Base-by-base conservation (phyloP, 73 alveolate genomes). In the Paramecium caudatum region DNA sequence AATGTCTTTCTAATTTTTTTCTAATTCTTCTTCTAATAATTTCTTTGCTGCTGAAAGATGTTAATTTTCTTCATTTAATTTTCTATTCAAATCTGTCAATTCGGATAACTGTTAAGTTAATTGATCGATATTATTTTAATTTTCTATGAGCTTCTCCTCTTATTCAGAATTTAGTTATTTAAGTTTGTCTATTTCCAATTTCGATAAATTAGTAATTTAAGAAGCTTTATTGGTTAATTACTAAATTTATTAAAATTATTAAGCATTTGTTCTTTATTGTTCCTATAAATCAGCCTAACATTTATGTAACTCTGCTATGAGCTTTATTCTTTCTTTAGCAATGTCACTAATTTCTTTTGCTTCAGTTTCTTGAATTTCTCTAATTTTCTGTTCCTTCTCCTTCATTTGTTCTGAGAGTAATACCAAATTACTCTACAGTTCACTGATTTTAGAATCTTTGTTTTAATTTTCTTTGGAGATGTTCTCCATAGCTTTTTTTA, bases 281-380 rank as follows among this genome's bases (percentile, higher is more conserved):
- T 55, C 80, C n/a, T 55, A 21, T 55, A 55, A 21, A 27, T 55
- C 80, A 4, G 21, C 80, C 12, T 55, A 55, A 27, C 45, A 55
- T 27, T 55, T 55, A 5, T 55, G 80, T 27, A 55, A 43, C 2
- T 55, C 80, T 12, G 46, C 80, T 27, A 55, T 55, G 23, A 55
- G n/a, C 12, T 55, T 55, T 27, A 55, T 55, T 55, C 80, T 55
- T 55, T 55, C 80, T 55, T 55, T 55, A 10, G 80, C 80, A 55
- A 55, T 55, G 7, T 55, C 80, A 55, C 80, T 55, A 23, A 55
- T 55, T 55, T 55, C 80, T 55, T 55, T 55, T 55, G 23, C 10
- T 10, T 55, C 80, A 10, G 80, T 10, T 23, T 55, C 80, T 0
- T 55, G 30, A 21, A 55, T 43, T 55, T 55, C 80, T 55, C 80